These are phyloP conservation scores for Simplicillium aogashimaense DNA, from an alignment of 2,329 filamentous ascomycete species.

Conservation along the genomic window DNA sequence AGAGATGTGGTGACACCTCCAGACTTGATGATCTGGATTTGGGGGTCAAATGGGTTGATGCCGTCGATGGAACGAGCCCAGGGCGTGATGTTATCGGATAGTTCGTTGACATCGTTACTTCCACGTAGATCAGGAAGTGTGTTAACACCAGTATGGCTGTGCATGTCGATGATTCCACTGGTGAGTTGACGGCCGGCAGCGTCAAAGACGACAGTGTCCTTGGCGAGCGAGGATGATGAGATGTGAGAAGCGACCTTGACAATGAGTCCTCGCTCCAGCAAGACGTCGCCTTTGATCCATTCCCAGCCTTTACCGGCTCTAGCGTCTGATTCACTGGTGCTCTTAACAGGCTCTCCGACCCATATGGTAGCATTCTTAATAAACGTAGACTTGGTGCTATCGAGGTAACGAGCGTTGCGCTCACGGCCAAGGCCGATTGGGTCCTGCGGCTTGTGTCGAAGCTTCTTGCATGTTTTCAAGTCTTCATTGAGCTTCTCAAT, in stretches of 20 bases:
- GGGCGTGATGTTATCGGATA: slow-evolving; percentile 54
- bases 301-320: slow-evolving; percentile 47
- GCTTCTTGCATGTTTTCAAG: slow-evolving; percentile 42
- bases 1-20: slow-evolving; percentile 63
- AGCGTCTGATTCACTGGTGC: slow-evolving; percentile 40
- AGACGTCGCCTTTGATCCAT: slow-evolving; percentile 52
- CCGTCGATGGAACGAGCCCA: slow-evolving; percentile 59
- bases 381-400: slow-evolving; percentile 48
- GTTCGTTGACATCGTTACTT: slow-evolving; percentile 52
- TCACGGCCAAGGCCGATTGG: slow-evolving; percentile 45
- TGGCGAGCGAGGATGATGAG: slow-evolving; percentile 27
- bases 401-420: slow-evolving; percentile 49
- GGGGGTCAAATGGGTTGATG: slow-evolving; percentile 52
- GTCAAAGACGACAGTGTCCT: slow-evolving; percentile 42
- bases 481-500: slow-evolving; percentile 41
- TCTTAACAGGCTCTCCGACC: slow-evolving; percentile 49
- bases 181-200: slow-evolving; percentile 53
- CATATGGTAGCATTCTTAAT: slow-evolving; percentile 59
- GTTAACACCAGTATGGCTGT: slow-evolving; percentile 54
- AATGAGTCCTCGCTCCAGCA: slow-evolving; percentile 52
- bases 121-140: slow-evolving; percentile 45
- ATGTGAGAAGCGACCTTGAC: slow-evolving; percentile 39
- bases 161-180: slow-evolving; percentile 62
- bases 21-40: slow-evolving; percentile 60
- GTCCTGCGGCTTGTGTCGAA: slow-evolving; percentile 44